Conservation (phyloP, 2,329 filamentous ascomycete species). For the Hypomyces rosellus region DNA sequence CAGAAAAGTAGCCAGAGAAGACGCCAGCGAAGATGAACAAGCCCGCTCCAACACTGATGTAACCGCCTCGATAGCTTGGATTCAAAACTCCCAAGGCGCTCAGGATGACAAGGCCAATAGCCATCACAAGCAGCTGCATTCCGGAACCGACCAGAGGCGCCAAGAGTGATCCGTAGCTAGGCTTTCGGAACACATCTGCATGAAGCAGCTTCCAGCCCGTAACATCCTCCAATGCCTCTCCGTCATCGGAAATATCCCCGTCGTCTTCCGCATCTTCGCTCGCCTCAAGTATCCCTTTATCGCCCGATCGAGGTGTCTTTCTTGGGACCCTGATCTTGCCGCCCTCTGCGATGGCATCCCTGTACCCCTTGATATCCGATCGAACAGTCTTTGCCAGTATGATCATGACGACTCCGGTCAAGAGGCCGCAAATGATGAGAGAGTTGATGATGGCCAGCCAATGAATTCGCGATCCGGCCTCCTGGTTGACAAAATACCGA, state of each 20-base stretch:
- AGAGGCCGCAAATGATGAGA: slow-evolving; percentile 70
- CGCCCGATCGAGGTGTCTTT: slow-evolving; percentile 41
- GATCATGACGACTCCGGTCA: slow-evolving; percentile 74
- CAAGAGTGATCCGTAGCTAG: slow-evolving; percentile 62
- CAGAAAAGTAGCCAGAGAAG: slow-evolving; percentile 84
- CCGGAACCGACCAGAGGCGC: slow-evolving; percentile 79
- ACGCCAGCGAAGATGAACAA: slow-evolving; percentile 77
- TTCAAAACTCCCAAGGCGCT: slow-evolving; percentile 75
- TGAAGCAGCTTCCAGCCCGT: slow-evolving; percentile 86
- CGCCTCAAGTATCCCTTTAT: slow-evolving; percentile 60
- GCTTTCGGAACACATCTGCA: slow-evolving; percentile 78
- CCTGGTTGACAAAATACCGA: slow-evolving; percentile 82
- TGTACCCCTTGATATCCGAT: slow-evolving; percentile 62
- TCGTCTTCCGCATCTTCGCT: slow-evolving; percentile 46
- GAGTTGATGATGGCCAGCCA: slow-evolving; percentile 89
- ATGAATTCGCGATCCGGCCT: slow-evolving; percentile 74
- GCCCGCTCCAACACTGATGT: slow-evolving; percentile 75
- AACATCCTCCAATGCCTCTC: slow-evolving; percentile 64
- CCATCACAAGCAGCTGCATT: slow-evolving; percentile 81
- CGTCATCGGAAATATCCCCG: slow-evolving; percentile 53
- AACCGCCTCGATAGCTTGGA: slow-evolving; percentile 83
- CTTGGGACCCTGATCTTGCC: slow-evolving; percentile 54
- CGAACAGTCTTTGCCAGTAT: slow-evolving; percentile 74
- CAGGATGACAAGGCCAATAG: slow-evolving; percentile 61
- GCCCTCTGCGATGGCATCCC: slow-evolving; percentile 59